Evolutionary conservation across 208 protist genomes (phyloP), one percentile per base, ranked within the genome.

Genomic region (Leishmania amazonensis): DNA sequence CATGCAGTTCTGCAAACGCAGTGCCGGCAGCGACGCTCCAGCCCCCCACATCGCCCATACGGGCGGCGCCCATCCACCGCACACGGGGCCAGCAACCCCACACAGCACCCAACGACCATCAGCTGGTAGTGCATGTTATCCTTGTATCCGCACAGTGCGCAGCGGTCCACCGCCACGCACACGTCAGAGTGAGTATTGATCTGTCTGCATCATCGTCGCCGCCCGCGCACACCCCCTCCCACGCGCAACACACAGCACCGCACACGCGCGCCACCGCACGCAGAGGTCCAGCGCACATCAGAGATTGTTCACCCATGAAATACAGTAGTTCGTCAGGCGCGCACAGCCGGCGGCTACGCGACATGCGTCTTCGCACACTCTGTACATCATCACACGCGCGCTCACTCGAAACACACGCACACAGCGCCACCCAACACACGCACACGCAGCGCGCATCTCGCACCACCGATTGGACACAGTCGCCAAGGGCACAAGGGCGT

Each of bases 91-190:
- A 47, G 45, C 45, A 47, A 9, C 9, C n/a, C 49, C 42, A 42
- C 72, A 38, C 31, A 54, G 53, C 72, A 62, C 7, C 17, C 24
- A 45, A 40, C 51, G 58, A 40, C 80, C 83, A 71, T 87, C 83
- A 87, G 83, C 83, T 87, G 83, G 83, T 89, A 87, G 87, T 89
- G 87, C 87, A 87, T 87, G 87, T 89, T 87, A 87, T 89, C 87
- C 78, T 87, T 81, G 81, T 76, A 58, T 88, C 87, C 83, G 78
- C 84, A 90, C 72, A 70, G 68, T 57, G 76, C 75, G 76, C 76
- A 79, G 65, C 80, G 71, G 80, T 70, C 73, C 73, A 70, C 73
- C 76, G 80, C 77, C 31, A 58, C 67, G 71, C 80, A 60, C 78
- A 54, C 72, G 47, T 89, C 83, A 84, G 87, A 87, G 86, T 87